phyloP scores from a whole-genome alignment of 176 grass and related monocot species.

The Aegilops speltoides region DNA sequence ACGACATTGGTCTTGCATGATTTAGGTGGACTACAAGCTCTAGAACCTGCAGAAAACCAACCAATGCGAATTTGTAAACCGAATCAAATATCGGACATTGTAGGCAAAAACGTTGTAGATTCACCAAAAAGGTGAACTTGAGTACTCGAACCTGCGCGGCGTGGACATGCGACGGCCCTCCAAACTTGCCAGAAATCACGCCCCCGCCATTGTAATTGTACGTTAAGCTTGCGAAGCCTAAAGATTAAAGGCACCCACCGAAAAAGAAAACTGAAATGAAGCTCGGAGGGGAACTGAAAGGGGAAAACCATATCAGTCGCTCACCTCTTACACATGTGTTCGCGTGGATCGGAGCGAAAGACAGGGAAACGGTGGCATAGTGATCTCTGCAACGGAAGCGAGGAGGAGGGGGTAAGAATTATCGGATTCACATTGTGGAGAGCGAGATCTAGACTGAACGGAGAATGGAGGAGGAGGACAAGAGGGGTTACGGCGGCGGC shows the following conservation, averaged over 20 bases:
- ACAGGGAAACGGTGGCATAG: background rate
- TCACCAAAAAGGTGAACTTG: slow-evolving; percentile 11
- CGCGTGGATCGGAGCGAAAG: slow-evolving; percentile 2
- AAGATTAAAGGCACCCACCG: background rate
- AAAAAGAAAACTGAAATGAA: slow-evolving; percentile 12
- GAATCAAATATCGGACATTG: background rate
- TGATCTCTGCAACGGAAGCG: slow-evolving; percentile 21
- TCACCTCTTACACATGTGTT: slow-evolving; percentile 35
- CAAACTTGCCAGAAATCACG: slow-evolving; percentile 21
- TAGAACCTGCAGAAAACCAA: slow-evolving; percentile 43
- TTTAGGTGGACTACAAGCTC: slow-evolving; percentile 42
- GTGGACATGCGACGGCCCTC: slow-evolving; percentile 13
- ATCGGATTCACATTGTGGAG: background rate
- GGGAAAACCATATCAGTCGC: background rate
- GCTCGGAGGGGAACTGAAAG: background rate
- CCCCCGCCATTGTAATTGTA: slow-evolving; percentile 27
- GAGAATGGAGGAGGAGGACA: background rate
- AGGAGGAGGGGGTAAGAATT: background rate
- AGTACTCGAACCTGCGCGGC: slow-evolving; percentile 44
- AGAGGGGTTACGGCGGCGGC: slow-evolving; percentile 15
- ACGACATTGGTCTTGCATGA: slow-evolving; percentile 52
- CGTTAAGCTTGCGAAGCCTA: slow-evolving; percentile 44
- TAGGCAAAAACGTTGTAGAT: background rate
- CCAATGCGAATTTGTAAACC: background rate
- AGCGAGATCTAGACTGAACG: slow-evolving; percentile 20